Evolutionary conservation across 768 basidiomycete genomes (phyloP).

Genomic region (Trametes elegans): DNA sequence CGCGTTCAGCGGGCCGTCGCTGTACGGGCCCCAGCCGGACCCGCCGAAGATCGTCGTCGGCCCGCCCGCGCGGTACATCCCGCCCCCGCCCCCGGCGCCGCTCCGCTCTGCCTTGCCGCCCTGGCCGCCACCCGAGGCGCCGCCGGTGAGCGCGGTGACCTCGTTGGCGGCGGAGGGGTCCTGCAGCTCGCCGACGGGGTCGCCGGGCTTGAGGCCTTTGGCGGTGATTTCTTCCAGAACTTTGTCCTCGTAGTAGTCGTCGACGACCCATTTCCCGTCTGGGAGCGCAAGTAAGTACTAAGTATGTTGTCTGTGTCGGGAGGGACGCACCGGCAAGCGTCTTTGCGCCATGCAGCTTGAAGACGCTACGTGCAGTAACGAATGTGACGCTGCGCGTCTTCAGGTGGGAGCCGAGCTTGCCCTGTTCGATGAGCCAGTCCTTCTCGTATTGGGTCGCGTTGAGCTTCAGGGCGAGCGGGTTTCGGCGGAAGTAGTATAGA

Average conservation of each 20-base stretch:
- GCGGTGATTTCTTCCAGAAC: constrained; percentile 71
- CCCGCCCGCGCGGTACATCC: constrained; percentile 87
- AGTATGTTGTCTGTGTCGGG: no score
- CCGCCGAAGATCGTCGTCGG: constrained; percentile 91
- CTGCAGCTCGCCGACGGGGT: constrained; percentile 78
- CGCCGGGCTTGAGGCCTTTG: constrained; percentile 81
- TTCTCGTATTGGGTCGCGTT: constrained; percentile 89
- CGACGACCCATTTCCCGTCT: constrained; percentile 92
- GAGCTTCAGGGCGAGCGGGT: constrained; percentile 86
- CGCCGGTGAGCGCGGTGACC: constrained; percentile 40
- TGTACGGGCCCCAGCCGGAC: constrained; percentile 82
- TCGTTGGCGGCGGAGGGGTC: constrained; percentile 60
- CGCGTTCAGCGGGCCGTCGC: constrained; percentile 81
- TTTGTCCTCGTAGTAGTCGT: constrained; percentile 95
- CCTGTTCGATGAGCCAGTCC: constrained; percentile 84
- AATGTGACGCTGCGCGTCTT: constrained; percentile 92
- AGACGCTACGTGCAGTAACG: constrained; percentile 88
- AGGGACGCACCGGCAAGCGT: constrained; percentile 81
- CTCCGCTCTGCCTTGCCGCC: constrained; percentile 49
- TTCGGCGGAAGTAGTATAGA: constrained; percentile 95
- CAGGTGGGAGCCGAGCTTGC: constrained; percentile 86
- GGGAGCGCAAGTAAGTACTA: not conserved
- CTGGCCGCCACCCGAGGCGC: constrained; percentile 31
- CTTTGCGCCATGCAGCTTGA: constrained; percentile 91
- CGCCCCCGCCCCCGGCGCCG: constrained; percentile 57